Evolutionary conservation across 2,329 filamentous ascomycete genomes (phyloP), one percentile per base, ranked within the genome.

Genomic region (Arthroderma sp.): DNA sequence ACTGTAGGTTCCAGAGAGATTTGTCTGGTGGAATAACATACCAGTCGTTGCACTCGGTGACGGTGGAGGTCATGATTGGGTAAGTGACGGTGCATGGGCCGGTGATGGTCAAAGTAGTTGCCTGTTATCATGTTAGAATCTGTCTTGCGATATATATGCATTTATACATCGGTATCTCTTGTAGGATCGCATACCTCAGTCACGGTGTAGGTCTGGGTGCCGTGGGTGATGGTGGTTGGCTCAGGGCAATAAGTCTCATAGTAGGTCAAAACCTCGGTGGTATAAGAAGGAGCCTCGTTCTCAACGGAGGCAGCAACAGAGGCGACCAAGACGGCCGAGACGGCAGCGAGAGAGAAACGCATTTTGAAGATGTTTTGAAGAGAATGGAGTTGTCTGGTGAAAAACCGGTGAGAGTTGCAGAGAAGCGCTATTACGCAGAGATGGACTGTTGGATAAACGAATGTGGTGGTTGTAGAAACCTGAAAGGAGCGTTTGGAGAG

Each of bases 231-330:
- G 55, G 69, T 64, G 55, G 81, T 85, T 52, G 81, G 63, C 53
- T 60, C 70, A 22, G 82, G 80, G 77, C 83, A 86, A 77, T 73
- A 84, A 60, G 81, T 86, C 66, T 74, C 78, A 70, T 76, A 76
- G 47, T 69, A 65, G 47, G 77, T 78, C 52, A 85, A 74, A 53
- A 48, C 47, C 40, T 52, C 46, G 10, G 52, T 48, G 42, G 34
- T 27, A 38, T 49, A 27, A 31, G 37, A 50, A 6, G 36, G 40
- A 36, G 42, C 29, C 27, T 50, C 48, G 36, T 49, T 54, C 22
- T 27, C 40, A 15, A 60, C 46, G 30, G 37, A 34, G 37, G 42
- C 36, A 46, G 64, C 65, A 43, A 59, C 52, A 50, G 58, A 65
- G 55, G 58, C 61, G 52, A 60, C 60, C 52, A 61, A 66, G 48